Conservation (phyloP, 495 filamentous ascomycete species). For the Neurospora sp. region DNA sequence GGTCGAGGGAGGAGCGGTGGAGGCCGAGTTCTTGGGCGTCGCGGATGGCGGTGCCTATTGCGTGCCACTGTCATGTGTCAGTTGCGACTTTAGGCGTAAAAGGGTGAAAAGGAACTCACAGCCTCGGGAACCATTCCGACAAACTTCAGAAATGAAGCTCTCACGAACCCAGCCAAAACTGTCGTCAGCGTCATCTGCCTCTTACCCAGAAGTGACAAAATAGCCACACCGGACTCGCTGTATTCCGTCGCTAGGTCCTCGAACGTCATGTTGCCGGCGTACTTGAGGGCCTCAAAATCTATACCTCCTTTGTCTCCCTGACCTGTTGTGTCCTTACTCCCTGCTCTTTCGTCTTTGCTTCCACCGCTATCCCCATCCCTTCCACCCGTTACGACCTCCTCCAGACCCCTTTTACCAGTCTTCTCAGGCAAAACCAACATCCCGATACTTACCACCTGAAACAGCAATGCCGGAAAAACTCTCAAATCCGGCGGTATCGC, state of each 20-base stretch:
- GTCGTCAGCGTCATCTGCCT: conserved; percentile 43
- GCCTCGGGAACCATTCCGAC: conserved; percentile 40
- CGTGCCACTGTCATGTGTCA: conserved; percentile 39
- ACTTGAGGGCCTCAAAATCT: conserved; percentile 41
- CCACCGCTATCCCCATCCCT: not conserved
- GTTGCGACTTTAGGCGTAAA: too few species aligned
- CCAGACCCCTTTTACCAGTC: conserved; percentile 22
- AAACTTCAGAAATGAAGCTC: conserved; percentile 40
- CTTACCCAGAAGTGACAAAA: conserved; percentile 45
- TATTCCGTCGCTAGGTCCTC: conserved; percentile 49
- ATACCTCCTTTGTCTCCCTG: not conserved
- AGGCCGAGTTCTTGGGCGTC: conserved; percentile 57
- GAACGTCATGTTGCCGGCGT: conserved; percentile 49
- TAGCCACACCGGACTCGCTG: conserved; percentile 44
- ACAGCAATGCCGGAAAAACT: conserved; percentile 46
- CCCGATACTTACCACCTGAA: conserved; percentile 45
- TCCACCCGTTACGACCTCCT: not conserved
- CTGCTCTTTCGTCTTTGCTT: not conserved
- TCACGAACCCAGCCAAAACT: conserved; percentile 46
- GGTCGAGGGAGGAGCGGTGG: conserved; percentile 39
- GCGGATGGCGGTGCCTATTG: conserved; percentile 44
- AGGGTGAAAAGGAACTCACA: conserved; percentile 13
- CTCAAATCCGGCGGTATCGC: conserved; percentile 33
- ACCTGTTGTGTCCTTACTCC: not conserved
- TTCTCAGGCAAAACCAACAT: conserved; percentile 42